These are phyloP conservation scores for Narthecium ossifragum DNA, from an alignment of 106 monocot species.

Conservation along the genomic window DNA sequence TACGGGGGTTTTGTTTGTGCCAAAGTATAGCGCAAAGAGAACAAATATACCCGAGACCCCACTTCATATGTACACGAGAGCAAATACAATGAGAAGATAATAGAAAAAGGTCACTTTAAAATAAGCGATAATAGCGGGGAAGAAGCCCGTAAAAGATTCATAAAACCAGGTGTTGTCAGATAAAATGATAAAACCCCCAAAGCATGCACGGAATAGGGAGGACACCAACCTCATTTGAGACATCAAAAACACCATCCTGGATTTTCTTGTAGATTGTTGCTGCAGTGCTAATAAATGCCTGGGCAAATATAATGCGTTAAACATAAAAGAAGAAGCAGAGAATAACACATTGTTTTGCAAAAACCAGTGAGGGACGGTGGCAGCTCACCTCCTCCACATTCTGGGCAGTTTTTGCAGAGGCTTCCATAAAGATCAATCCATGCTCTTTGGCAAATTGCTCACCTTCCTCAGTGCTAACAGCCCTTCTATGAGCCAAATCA, in stretches of 20 bases:
- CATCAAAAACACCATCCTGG: constrained; percentile 80
- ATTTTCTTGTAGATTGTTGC: constrained; percentile 78
- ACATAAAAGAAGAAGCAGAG: background rate
- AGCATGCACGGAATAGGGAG: background rate
- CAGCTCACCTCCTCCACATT: constrained; percentile 45
- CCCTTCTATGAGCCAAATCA: constrained; percentile 59
- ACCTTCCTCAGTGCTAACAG: constrained; percentile 69
- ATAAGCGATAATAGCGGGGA: too few species aligned
- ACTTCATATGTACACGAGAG: too few species aligned
- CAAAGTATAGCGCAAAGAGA: too few species aligned
- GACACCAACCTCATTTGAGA: constrained; percentile 54
- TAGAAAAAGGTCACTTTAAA: too few species aligned
- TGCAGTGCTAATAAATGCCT: constrained; percentile 71
- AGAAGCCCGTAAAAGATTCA: too few species aligned
- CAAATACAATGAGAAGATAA: too few species aligned
- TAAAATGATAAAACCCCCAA: too few species aligned
- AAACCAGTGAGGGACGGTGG: background rate
- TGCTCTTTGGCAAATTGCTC: constrained; percentile 62
- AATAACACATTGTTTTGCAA: background rate
- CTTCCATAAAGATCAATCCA: constrained; percentile 55
- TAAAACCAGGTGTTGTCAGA: too few species aligned
- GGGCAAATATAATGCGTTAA: background rate
- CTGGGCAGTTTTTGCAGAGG: constrained; percentile 48
- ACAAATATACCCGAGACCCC: too few species aligned
- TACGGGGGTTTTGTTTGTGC: too few species aligned